Conservation (phyloP, 2,329 filamentous ascomycete genomes). For the Cladophialophora bantiana region DNA sequence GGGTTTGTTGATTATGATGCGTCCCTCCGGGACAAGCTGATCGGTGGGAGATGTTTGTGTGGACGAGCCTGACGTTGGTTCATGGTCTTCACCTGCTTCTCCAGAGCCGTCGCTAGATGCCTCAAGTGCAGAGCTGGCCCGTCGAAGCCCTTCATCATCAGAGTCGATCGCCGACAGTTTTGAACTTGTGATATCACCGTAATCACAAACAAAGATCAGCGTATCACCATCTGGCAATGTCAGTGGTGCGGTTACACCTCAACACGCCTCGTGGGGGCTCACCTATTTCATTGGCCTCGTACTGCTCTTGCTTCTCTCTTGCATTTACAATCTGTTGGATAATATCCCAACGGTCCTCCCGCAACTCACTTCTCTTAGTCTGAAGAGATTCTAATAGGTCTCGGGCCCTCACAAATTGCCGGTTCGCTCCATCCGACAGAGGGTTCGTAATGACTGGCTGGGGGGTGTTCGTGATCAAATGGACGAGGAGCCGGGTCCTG, state of each 20-base stretch:
- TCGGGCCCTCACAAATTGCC: conserved; percentile 34
- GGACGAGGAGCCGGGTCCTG: conserved; percentile 39
- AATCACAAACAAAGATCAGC: conserved; percentile 32
- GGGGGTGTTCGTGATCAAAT: conserved; percentile 39
- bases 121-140: neutral
- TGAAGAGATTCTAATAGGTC: conserved; percentile 37
- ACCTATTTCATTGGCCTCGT: conserved; percentile 38
- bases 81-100: conserved; percentile 12
- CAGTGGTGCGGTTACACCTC: conserved; percentile 8
- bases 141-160: conserved; percentile 21
- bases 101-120: conserved; percentile 17
- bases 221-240: conserved; percentile 35
- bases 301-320: conserved; percentile 38
- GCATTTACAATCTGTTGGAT: conserved; percentile 36
- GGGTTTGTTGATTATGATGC: conserved; percentile 8
- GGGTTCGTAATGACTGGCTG: conserved; percentile 34
- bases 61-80: conserved; percentile 24
- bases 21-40: conserved; percentile 10
- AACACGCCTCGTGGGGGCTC: conserved; percentile 7
- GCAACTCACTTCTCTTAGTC: conserved; percentile 36
- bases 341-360: conserved; percentile 34
- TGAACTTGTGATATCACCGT: conserved; percentile 16
- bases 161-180: conserved; percentile 22
- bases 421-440: conserved; percentile 19
- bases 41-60: conserved; percentile 22